Base-by-base conservation (phyloP, 179 eudicot genomes). In the Beta corolliflora region DNA sequence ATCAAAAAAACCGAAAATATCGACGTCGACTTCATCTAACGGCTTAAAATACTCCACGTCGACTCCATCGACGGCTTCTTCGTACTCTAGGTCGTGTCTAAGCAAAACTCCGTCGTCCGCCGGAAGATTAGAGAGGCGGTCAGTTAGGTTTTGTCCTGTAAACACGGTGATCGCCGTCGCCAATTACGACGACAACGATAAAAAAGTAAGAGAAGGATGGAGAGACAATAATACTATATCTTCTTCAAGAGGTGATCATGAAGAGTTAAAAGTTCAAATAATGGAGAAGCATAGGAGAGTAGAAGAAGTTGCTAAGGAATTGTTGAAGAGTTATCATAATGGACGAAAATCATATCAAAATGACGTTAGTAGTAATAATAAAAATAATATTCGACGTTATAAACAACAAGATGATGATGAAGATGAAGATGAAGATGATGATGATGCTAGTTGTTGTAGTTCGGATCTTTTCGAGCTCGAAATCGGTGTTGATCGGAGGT, bases 401-500 rank as follows among this genome's bases (percentile, higher is more conserved):
- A 65, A 48, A 72, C 21, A 82, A 72, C 1, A 82, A 81, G 19
- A 36, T 36, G 83, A 69, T 12, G 82, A 53, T n/a, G 80, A 19
- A 60, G 88, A 46, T 4, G 86, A 85, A 14, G 86, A 90, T 0
- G 92, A 88, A 0, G 92, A 90, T 1, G 97, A 91, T 2, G 98
- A 91, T 83, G 92, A 48, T 2, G 91, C 84, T 18, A 95, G 98
- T 59, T 89, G 84, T 70, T 89, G 95, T 56, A 93, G 97, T 76
- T 95, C 98, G 16, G 97, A 95, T 92, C 83, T 95, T 75, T 95
- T 95, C 55, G 98, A 95, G 73, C 86, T 95, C 5, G 97, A 95
- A 56, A 90, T 93, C 0, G 89, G 90, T 29, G 83, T 91, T 31
- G 96, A 64, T 29, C 69, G 18, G 41, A 82, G 91, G 85, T 92